Evolutionary conservation across 2,329 filamentous ascomycete genomes (phyloP), one percentile per base, ranked within the genome.

Genomic region (Orbilia oligospora): DNA sequence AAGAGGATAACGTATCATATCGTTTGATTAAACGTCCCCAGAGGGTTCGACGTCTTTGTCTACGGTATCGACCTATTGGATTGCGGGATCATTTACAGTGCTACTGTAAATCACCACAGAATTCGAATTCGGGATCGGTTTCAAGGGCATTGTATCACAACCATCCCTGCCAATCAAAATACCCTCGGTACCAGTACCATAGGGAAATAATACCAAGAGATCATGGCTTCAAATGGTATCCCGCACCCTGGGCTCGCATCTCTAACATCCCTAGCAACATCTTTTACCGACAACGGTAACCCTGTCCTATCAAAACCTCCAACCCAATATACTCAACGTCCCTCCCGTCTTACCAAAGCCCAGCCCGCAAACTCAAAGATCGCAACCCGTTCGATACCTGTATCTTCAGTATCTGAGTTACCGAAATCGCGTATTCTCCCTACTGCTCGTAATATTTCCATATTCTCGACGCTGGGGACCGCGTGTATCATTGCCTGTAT

Each of bases 401-500:
- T 77, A 55, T 71, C 66, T 14, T 71, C 67, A 0, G 41, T 24
- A 9, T 44, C 49, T 0, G 73, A 77, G 5, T 51, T 77, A 16
- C 73, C 67, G 1, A 77, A 77, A 33, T 71, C 73, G 16, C 67
- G 73, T 8, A 63, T 77, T 20, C 73, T 77, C 5, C 73, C 73
- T 18, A 77, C 73, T 9, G 51, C 58, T 30, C 73, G 73, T n/a
- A 77, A 77, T 48, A 71, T 77, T 56, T 67, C 67, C 10, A 71
- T 77, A 66, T 77, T 77, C 41, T 77, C 66, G 24, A 61, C 67
- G 5, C 33, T 77, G 27, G 73, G 73, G 3, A 70, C 67, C 6
- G 68, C 53, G 14, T 71, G 73, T 27, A 48, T 77, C 10, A 77
- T 77, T 36, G 53, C 73, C 14, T 77, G 73, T 22, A 77, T 77